phyloP scores from a whole-genome alignment of 2,329 filamentous ascomycete genomes.

The Talaromyces sp. region DNA sequence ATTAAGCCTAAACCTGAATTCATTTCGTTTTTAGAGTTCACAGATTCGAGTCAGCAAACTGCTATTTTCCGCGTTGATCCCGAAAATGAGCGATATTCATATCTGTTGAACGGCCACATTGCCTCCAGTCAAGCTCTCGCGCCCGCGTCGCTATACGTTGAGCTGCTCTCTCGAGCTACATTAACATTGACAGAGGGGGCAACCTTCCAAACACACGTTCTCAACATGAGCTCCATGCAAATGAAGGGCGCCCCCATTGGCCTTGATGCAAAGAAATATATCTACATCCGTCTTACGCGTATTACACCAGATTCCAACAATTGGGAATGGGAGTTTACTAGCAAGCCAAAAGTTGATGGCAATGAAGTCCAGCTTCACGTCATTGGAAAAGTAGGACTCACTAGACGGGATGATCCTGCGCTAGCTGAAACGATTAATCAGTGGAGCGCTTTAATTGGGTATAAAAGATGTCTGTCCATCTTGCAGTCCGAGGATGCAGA shows the following conservation, averaged over 20 bases:
- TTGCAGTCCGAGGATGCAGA: constrained; percentile 9
- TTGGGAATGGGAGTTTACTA: constrained; percentile 12
- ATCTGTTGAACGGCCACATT: constrained; percentile 13
- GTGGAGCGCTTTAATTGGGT: constrained; percentile 14
- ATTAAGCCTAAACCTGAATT: constrained; percentile 2
- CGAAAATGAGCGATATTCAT: constrained; percentile 12
- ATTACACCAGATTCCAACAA: background rate
- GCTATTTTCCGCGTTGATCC: constrained; percentile 14
- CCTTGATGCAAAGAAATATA: constrained; percentile 11
- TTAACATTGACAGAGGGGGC: background rate
- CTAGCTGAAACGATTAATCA: constrained; percentile 12
- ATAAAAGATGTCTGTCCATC: constrained; percentile 12
- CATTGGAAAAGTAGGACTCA: constrained; percentile 5
- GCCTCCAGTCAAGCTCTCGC: constrained; percentile 13
- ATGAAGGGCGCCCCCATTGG: constrained; percentile 15
- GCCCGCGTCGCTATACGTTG: constrained; percentile 14
- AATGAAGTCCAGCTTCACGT: constrained; percentile 11
- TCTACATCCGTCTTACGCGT: constrained; percentile 11
- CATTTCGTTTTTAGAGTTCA: constrained; percentile 10
- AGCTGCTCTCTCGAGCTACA: constrained; percentile 12
- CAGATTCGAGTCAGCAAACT: constrained; percentile 2
- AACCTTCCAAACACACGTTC: constrained; percentile 8
- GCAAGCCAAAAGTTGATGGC: background rate
- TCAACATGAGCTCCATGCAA: constrained; percentile 11
- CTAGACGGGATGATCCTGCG: constrained; percentile 8